Conservation (phyloP, 768 basidiomycete species). For the Tephrocybe sp. region DNA sequence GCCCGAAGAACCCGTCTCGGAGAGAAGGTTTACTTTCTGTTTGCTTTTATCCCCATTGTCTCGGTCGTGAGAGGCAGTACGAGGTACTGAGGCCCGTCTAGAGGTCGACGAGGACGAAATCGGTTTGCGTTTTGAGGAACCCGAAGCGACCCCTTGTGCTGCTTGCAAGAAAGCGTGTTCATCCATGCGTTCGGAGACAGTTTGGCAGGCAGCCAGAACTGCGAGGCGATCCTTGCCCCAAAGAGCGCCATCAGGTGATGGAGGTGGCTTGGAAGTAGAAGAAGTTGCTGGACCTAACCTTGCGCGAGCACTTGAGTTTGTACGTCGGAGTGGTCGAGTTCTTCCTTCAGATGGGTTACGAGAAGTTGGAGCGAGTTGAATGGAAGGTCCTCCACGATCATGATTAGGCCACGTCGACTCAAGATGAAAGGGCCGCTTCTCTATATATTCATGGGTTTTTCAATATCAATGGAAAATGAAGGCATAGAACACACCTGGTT, state of each 20-base stretch:
- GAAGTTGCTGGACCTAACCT: not conserved
- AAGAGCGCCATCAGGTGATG: slow-evolving; percentile 12
- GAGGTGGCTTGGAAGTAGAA: slow-evolving; percentile 6
- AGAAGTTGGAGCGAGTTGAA: slow-evolving; percentile 4
- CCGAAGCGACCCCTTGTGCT: too few species aligned
- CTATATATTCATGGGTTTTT: not conserved
- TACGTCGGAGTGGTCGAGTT: slow-evolving; percentile 3
- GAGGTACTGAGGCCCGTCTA: slow-evolving; percentile 2
- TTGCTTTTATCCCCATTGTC: slow-evolving; percentile 11
- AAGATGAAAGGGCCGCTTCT: slow-evolving; percentile 1
- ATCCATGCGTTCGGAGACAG: slow-evolving; percentile 33
- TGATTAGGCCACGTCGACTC: slow-evolving; percentile 4
- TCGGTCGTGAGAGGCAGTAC: not conserved
- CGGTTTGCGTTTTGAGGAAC: slow-evolving; percentile 7
- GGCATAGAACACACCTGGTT: slow-evolving; percentile 4
- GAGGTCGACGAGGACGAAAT: not conserved
- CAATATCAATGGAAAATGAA: not conserved
- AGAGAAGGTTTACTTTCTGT: slow-evolving; percentile 1
- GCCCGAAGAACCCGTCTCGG: not conserved
- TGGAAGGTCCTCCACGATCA: too few species aligned
- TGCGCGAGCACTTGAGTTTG: slow-evolving; percentile 2
- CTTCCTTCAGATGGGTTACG: not conserved
- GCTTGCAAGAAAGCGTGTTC: slow-evolving; percentile 22
- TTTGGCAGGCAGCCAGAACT: slow-evolving; percentile 31
- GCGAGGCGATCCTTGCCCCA: slow-evolving; percentile 15